Evolutionary conservation across 1,284 basidiomycete species (phyloP), one percentile per base, ranked within the genome.

Genomic region (Melampsora americana): DNA sequence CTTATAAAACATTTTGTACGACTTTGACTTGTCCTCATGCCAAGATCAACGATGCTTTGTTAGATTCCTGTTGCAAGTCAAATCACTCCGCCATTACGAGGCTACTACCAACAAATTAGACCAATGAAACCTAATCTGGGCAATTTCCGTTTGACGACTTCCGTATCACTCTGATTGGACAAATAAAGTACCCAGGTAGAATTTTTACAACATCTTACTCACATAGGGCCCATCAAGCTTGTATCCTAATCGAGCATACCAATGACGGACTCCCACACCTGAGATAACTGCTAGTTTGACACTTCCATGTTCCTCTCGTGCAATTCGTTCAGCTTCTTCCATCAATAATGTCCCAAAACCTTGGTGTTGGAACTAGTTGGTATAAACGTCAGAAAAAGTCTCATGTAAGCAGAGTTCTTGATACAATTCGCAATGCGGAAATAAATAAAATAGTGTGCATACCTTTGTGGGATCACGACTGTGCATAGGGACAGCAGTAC

Each of bases 301-400:
- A 83, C 93, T 96, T 1, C 92, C 95, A 83, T 99, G 96, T 82
- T 99, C 96, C 81, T 98, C 95, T 78, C 90, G 86, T n/a, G 96
- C 94, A 84, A 99, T 99, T 78, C 93, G 87, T 84, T 99, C 96
- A 0, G 96, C 96, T 85, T 99, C 95, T 83, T 99, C 96, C 96
- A 99, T 99, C 77, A 99, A 85, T 78, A 99, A 83, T 32, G 94
- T 98, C 26, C 96, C 96, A 82, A 99, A 98, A 11, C 96, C 96
- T 87, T 92, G 84, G 65, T 81, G 82, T 77, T 81, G 81, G 68
- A 82, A 83, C 71, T 71, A 66, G 53, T 48, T 66, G n/a, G n/a
- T n/a, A n/a, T n/a, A n/a, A 46, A 72, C 60, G 73, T 39, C 28
- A 77, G 77, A 59, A 66, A 64, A 30, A 53, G 78, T n/a, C 61